These are phyloP conservation scores for Cardamine occulta DNA, from an alignment of 345 rosid genomes.

Conservation along the genomic window DNA sequence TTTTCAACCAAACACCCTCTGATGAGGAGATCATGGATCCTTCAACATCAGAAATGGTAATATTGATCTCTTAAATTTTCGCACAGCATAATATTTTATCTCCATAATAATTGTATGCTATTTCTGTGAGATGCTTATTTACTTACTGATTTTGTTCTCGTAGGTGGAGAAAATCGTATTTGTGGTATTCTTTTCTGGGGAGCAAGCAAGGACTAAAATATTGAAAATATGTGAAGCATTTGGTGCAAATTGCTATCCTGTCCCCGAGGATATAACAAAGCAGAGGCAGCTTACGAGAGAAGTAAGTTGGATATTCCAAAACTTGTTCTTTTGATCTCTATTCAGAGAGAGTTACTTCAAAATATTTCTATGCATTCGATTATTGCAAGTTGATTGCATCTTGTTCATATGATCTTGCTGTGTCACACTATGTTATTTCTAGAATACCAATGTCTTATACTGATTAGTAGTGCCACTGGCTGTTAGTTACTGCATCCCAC, in stretches of 20 bases:
- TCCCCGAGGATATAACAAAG: conserved; percentile 85
- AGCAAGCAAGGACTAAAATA: conserved; percentile 89
- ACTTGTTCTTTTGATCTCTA: neutral
- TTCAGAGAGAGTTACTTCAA: neutral
- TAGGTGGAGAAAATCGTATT: conserved; percentile 90
- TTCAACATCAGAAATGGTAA: conserved; percentile 81
- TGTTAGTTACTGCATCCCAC: conserved; percentile 14
- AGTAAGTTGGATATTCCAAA: conserved; percentile 54
- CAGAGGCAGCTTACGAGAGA: conserved; percentile 91
- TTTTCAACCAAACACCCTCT: conserved; percentile 90
- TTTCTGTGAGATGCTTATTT: conserved; percentile 29
- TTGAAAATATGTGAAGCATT: conserved; percentile 94
- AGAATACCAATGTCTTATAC: conserved; percentile 22
- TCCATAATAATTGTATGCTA: conserved; percentile 8
- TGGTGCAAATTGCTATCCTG: conserved; percentile 95
- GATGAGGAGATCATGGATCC: conserved; percentile 94
- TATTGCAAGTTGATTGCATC: conserved; percentile 14
- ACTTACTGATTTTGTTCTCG: conserved; percentile 26
- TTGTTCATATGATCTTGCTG: conserved; percentile 24
- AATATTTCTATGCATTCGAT: neutral
- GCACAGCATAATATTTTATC: neutral
- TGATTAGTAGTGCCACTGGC: conserved; percentile 24
- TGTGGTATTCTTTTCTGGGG: conserved; percentile 96
- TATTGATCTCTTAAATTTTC: conserved; percentile 31
- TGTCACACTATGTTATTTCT: conserved; percentile 21